Base-by-base conservation (phyloP, 257 asterid genomes). In the Verbena officinalis region DNA sequence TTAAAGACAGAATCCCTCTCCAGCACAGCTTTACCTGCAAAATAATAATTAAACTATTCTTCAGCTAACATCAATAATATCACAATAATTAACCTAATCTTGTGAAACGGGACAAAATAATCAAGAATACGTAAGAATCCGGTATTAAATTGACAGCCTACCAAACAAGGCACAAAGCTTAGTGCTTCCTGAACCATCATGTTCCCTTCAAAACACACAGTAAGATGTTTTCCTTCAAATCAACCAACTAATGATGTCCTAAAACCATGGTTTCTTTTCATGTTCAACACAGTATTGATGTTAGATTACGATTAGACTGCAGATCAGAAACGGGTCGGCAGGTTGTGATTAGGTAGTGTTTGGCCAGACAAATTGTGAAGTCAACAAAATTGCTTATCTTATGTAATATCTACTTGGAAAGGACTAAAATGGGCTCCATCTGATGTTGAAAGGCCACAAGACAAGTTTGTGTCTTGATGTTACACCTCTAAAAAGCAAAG, bases 381-480 rank as follows among this genome's bases (percentile, higher is more conserved):
- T 22, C 21, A 51, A 10, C 9, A 43, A 53, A 27, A 44, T 10
- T 3, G 51, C 67, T 53, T 67, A 70, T 67, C 70, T 15, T 27
- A 70, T 46, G 70, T 48, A 43, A 54, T 23, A 27, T 49, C 34
- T 16, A 42, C 24, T 43, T 27, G 31, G 55, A 58, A 46, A 38
- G 16, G 27, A 14, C 27, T 0, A 44, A 53, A 65, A 69, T 62
- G 67, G 73, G 58, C 68, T 70, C 60, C 65, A 67, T n/a, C n/a
- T 59, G 74, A 73, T 52, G 68, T 62, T 58, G 70, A 61, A 9
- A 64, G 11, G 33, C 70, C 76, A 69, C 63, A n/a, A 40, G 16
- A 45, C 54, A 39, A 13, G 38, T 21, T 31, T 55, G 21, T n/a
- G 38, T n/a, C 39, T 38, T 63, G 73, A 75, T 66, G 48, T 80